Conservation (phyloP, 2,329 filamentous ascomycete species). For the Pestalotiopsis sp. region DNA sequence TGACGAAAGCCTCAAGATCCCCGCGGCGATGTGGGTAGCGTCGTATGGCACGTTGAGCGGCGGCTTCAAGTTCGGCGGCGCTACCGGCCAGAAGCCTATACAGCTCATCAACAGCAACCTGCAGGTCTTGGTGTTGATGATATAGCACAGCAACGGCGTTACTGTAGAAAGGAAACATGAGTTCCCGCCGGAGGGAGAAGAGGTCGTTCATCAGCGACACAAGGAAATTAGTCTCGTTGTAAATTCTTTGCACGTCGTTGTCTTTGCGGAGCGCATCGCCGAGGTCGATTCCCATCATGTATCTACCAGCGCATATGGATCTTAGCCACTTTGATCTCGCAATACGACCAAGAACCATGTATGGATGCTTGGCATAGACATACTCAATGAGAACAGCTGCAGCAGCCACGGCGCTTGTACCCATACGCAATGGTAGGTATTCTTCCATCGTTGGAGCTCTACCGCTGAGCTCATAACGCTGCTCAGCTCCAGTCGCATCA, state of each 20-base stretch:
- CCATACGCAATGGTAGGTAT: conserved; percentile 16
- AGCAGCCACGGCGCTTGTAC: conserved; percentile 14
- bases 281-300: background rate
- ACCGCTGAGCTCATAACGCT: conserved; percentile 18
- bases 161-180: conserved; percentile 19
- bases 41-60: conserved; percentile 7
- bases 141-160: conserved; percentile 20
- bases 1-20: conserved; percentile 13
- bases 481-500: conserved; percentile 12
- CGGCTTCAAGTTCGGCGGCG: conserved; percentile 5
- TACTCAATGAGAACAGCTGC: conserved; percentile 7
- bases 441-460: conserved; percentile 17
- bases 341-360: too few species aligned
- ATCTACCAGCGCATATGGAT: background rate
- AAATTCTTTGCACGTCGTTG: background rate
- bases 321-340: too few species aligned
- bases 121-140: conserved; percentile 17
- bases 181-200: conserved; percentile 29
- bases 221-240: conserved; percentile 13
- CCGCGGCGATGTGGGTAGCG: conserved; percentile 8
- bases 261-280: background rate
- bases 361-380: background rate
- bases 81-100: conserved; percentile 15
- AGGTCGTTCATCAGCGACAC: conserved; percentile 39
- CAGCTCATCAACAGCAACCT: conserved; percentile 15